phyloP scores from a whole-genome alignment of 2,329 filamentous ascomycete genomes.

The Septoria linicola region DNA sequence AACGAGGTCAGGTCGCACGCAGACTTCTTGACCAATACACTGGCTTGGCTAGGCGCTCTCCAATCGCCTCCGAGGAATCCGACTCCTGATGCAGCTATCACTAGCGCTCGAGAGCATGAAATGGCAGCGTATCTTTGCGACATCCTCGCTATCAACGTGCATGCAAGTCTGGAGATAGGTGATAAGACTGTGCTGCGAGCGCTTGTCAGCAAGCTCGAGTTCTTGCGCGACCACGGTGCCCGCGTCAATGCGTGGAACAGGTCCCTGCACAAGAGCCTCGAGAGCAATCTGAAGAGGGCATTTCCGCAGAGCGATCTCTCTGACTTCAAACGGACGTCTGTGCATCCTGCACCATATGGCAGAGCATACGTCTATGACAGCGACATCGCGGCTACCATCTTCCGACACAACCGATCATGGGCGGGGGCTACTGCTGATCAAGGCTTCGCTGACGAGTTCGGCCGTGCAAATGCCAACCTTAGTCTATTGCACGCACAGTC shows the following conservation, averaged over 20 bases:
- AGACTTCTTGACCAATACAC: slow-evolving; percentile 69
- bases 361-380: slow-evolving; percentile 81
- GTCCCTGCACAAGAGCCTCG: slow-evolving; percentile 81
- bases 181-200: slow-evolving; percentile 66
- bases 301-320: slow-evolving; percentile 72
- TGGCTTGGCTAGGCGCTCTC: slow-evolving; percentile 65
- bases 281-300: slow-evolving; percentile 76
- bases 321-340: slow-evolving; percentile 74
- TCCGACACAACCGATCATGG: slow-evolving; percentile 79
- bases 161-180: slow-evolving; percentile 76
- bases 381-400: slow-evolving; percentile 69
- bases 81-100: slow-evolving; percentile 31
- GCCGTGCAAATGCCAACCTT: slow-evolving; percentile 80
- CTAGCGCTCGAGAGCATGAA: slow-evolving; percentile 43
- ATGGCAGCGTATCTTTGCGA: slow-evolving; percentile 82
- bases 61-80: slow-evolving; percentile 47
- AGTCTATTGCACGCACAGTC: slow-evolving; percentile 91
- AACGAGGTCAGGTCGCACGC: slow-evolving; percentile 73
- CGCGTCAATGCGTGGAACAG: slow-evolving; percentile 79
- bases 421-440: slow-evolving; percentile 52
- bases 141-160: slow-evolving; percentile 86
- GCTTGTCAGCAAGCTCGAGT: slow-evolving; percentile 72
- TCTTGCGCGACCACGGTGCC: slow-evolving; percentile 76
- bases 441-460: slow-evolving; percentile 78
- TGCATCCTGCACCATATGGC: slow-evolving; percentile 57